A percentile compares a stretch with the other conserved stretches of the same genome.
phyloP scores from a whole-genome alignment of 1,284 basidiomycete species.

The Heliocybe sulcata region DNA sequence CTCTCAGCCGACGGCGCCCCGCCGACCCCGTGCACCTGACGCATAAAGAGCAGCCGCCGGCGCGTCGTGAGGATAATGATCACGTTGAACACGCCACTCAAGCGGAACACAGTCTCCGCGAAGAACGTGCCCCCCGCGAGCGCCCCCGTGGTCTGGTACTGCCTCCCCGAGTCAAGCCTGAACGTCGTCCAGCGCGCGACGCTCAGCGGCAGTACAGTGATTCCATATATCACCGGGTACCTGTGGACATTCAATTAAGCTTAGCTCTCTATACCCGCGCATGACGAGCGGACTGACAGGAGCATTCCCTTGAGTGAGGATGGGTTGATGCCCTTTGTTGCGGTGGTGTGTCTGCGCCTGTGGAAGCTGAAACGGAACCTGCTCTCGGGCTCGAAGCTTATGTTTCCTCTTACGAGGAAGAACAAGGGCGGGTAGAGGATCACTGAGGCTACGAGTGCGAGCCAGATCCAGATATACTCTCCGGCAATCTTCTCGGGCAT shows the following conservation, averaged over 20 bases:
- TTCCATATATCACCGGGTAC: neutral
- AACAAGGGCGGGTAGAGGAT: neutral
- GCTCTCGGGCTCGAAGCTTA: neutral
- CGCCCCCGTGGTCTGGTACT: neutral
- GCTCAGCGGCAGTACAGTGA: neutral
- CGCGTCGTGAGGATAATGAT: conserved; percentile 6
- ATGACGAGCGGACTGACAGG: neutral
- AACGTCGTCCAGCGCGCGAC: neutral
- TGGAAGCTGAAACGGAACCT: neutral
- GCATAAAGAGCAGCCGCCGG: conserved; percentile 7
- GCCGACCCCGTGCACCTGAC: neutral
- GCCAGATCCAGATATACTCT: neutral
- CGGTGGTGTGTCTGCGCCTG: neutral
- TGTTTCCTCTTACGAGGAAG: neutral
- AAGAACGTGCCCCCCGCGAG: neutral
- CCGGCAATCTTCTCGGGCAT: neutral
- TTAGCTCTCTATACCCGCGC: too few species aligned
- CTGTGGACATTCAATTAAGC: neutral
- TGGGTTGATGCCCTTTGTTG: neutral
- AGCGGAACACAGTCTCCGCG: neutral
- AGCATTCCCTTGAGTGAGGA: neutral
- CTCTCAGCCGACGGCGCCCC: neutral
- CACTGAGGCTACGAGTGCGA: neutral
- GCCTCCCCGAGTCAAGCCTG: neutral
- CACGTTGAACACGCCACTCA: conserved; percentile 6